Evolutionary conservation across 2,329 filamentous ascomycete species (phyloP), one percentile per base, ranked within the genome.

Genomic region (Aspergillus pseudoterreus): DNA sequence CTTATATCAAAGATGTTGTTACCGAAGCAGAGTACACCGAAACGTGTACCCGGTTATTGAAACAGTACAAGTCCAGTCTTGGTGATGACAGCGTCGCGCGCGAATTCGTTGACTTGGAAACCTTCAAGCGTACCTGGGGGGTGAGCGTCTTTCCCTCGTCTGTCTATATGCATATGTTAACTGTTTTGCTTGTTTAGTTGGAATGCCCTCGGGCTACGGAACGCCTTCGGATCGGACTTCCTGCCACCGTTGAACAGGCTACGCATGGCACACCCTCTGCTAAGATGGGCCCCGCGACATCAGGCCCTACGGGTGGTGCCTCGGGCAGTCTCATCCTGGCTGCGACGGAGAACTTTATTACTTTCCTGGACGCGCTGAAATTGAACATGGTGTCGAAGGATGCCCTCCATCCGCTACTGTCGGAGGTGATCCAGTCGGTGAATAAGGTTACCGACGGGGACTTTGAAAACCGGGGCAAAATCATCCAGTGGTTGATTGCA

Each of bases 321-420:
- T 81, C 81, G n/a, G 80, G 81, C 36, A 79, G 76, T 42, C 74
- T 96, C 33, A 95, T 97, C 52, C 77, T 95, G 39, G 86, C 92
- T 57, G 94, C 94, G 1, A 97, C 92, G 1, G 92, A 99, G 71
- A 95, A 96, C 70, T 99, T 99, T 71, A 99, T 99, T 71, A 99
- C 94, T 0, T 92, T 99, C 67, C 82, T 99, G 47, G 94, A 99
- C 68, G 95, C 94, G 14, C 81, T 99, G 62, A 92, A 92, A 68
- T 83, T 99, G 49, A 92, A 92, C 42, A 84, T 97, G 64, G 79
- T 95, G 10, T 92, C 92, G 44, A 99, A 99, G 68, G 92, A 97
- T 70, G 91, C 94, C 57, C 78, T 99, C n/a, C 95, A 99, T 67
- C 94, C 94, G 3, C 78, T 99, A 17, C 80, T 99, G 2, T 92